Conservation (phyloP, 2,329 filamentous ascomycete species). For the Clonostachys rosea region DNA sequence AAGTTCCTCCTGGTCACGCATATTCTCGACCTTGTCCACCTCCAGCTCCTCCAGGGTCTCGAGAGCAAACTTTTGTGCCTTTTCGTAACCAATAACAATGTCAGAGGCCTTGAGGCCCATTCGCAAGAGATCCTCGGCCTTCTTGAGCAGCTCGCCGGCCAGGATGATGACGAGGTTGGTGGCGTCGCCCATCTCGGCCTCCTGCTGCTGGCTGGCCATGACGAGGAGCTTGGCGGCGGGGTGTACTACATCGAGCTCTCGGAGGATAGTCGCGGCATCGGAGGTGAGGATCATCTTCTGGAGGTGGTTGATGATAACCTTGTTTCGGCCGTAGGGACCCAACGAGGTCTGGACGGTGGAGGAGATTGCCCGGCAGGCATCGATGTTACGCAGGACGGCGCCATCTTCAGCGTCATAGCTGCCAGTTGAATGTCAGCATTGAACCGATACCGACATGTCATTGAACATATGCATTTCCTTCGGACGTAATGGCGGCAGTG, state of each 20-base stretch:
- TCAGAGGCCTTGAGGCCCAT: slow-evolving; percentile 99
- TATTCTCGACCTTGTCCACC: slow-evolving; percentile 85
- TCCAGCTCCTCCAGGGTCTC: slow-evolving; percentile 82
- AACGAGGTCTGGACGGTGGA: slow-evolving; percentile 96
- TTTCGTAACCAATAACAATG: slow-evolving; percentile 93
- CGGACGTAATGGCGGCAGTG: too few species aligned
- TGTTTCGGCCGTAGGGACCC: slow-evolving; percentile 96
- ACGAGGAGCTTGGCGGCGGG: slow-evolving; percentile 95
- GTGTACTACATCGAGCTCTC: slow-evolving; percentile 97
- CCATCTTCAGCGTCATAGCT: slow-evolving; percentile 99
- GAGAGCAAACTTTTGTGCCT: slow-evolving; percentile 84
- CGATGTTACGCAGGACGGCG: slow-evolving; percentile 96
- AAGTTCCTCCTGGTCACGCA: slow-evolving; percentile 76
- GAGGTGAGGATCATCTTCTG: slow-evolving; percentile 99
- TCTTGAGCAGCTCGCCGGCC: slow-evolving; percentile 90
- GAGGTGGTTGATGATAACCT: slow-evolving; percentile 99
- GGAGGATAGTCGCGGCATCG: slow-evolving; percentile 93
- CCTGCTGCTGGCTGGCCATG: slow-evolving; percentile 98
- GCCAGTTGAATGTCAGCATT: slow-evolving; percentile 1
- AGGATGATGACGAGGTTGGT: slow-evolving; percentile 97
- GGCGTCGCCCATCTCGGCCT: slow-evolving; percentile 97
- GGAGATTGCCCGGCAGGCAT: slow-evolving; percentile 93
- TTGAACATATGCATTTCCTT: too few species aligned
- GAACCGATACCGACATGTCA: too few species aligned
- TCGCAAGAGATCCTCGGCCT: slow-evolving; percentile 92